A percentile compares a stretch with the other conserved stretches of the same genome.
Conservation (phyloP, 1,139 yeast genomes). For the Hyphopichia khmerensis region DNA sequence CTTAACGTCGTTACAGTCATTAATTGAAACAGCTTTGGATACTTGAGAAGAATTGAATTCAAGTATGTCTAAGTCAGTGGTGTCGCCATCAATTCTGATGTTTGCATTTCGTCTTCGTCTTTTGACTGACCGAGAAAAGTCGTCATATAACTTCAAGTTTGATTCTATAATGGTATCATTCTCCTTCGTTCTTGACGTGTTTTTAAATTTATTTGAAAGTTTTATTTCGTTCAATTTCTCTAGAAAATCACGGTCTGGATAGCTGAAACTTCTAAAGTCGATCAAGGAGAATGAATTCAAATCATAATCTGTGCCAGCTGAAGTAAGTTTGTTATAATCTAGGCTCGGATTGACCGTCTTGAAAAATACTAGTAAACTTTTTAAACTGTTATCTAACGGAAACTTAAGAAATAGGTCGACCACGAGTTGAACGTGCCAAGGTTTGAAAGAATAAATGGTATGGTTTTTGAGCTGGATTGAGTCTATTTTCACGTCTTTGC, state of each 20-base stretch:
- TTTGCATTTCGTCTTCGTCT: constrained; percentile 5
- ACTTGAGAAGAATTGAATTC: constrained; percentile 5
- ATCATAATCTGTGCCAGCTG: constrained; percentile 4
- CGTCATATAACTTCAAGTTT: constrained; percentile 11
- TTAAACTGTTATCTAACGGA: constrained; percentile 34
- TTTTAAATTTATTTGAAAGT: not conserved
- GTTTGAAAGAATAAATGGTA: constrained; percentile 15
- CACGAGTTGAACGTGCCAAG: constrained; percentile 37
- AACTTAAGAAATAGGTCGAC: constrained; percentile 31
- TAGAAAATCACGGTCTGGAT: constrained; percentile 15
- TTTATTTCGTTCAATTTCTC: constrained; percentile 8
- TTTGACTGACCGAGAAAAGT: constrained; percentile 12
- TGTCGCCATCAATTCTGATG: not conserved
- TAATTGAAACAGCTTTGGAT: constrained; percentile 10
- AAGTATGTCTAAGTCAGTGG: constrained; percentile 11
- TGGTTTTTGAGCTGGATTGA: constrained; percentile 6
- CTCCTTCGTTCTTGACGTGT: not conserved
- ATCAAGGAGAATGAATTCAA: constrained; percentile 11
- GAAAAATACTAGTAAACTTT: constrained; percentile 22
- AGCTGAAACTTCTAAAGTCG: constrained; percentile 10
- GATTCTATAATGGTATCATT: not conserved
- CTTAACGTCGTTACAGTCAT: constrained; percentile 17
- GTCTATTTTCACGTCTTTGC: constrained; percentile 7
- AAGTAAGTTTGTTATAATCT: constrained; percentile 11
- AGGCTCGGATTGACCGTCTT: constrained; percentile 22